Evolutionary conservation across 1,284 basidiomycete genomes (phyloP).

Genomic region (Abortiporus biennis): DNA sequence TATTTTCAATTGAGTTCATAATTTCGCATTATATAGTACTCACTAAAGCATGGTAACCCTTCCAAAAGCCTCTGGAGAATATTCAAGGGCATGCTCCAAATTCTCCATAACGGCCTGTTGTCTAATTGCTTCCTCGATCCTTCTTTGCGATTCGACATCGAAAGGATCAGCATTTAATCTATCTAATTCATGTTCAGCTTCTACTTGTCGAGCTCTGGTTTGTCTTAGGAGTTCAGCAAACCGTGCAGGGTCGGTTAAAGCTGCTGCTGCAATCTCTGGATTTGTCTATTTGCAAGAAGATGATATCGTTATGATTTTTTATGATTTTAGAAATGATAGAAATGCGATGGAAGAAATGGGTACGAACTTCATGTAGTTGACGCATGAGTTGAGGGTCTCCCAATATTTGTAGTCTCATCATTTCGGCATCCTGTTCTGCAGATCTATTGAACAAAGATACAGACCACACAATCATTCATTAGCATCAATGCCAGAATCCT

Average conservation of each 20-base stretch:
- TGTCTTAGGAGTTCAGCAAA: constrained; percentile 74
- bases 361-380: constrained; percentile 64
- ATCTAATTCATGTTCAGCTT: constrained; percentile 59
- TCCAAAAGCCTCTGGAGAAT: constrained; percentile 90
- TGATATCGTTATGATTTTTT: too few species aligned
- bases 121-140: constrained; percentile 91
- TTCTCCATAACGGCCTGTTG: constrained; percentile 91
- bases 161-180: constrained; percentile 82
- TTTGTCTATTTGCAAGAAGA: constrained; percentile 43
- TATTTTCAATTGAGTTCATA: too few species aligned
- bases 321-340: too few species aligned
- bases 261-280: constrained; percentile 77
- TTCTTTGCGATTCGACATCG: constrained; percentile 86
- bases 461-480: background rate
- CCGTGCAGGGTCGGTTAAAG: constrained; percentile 56
- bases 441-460: constrained; percentile 30
- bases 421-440: constrained; percentile 78
- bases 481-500: too few species aligned
- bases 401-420: constrained; percentile 84
- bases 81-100: constrained; percentile 88
- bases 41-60: constrained; percentile 96
- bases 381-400: constrained; percentile 79
- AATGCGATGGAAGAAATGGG: constrained; percentile 6
- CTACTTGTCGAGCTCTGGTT: constrained; percentile 50
- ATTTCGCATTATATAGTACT: constrained; percentile 22